These are phyloP conservation scores for Arxiozyma slooffiae DNA, from an alignment of 1,139 yeast species.

Conservation along the genomic window DNA sequence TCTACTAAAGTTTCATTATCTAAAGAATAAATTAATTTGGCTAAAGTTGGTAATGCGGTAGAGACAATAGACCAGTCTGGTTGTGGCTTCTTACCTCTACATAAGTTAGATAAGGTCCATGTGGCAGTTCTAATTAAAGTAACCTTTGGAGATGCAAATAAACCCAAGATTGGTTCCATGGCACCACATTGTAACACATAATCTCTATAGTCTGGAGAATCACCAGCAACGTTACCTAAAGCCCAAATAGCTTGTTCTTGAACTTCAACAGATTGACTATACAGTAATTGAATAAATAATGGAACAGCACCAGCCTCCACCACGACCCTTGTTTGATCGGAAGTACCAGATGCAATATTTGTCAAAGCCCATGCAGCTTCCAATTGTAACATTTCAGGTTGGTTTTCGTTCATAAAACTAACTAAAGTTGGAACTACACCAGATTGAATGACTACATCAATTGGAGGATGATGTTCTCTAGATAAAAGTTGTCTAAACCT, in stretches of 20 bases:
- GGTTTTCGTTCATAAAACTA: constrained; percentile 67
- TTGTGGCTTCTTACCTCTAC: constrained; percentile 93
- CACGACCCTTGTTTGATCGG: constrained; percentile 82
- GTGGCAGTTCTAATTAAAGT: constrained; percentile 91
- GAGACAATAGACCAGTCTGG: constrained; percentile 89
- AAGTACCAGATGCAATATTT: constrained; percentile 91
- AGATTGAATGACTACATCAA: constrained; percentile 80
- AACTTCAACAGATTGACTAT: constrained; percentile 77
- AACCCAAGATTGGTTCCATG: constrained; percentile 72
- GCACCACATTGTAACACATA: constrained; percentile 78
- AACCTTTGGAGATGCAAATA: constrained; percentile 75
- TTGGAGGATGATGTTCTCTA: constrained; percentile 96
- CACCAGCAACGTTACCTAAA: constrained; percentile 97
- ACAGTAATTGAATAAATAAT: constrained; percentile 68
- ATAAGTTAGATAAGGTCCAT: constrained; percentile 92
- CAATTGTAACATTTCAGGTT: constrained; percentile 80
- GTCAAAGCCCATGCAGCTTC: constrained; percentile 99
- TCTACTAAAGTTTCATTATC: constrained; percentile 92
- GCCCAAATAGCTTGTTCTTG: constrained; percentile 99
- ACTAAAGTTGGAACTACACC: constrained; percentile 92
- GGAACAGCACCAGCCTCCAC: constrained; percentile 94
- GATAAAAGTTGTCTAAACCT: constrained; percentile 89
- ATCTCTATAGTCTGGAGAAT: constrained; percentile 81
- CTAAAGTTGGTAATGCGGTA: constrained; percentile 81
- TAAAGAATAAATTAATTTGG: constrained; percentile 79